A percentile compares a stretch with the other conserved stretches of the same genome.
Conservation (phyloP, 257 asterid genomes). For the Lavandula angustifolia region DNA sequence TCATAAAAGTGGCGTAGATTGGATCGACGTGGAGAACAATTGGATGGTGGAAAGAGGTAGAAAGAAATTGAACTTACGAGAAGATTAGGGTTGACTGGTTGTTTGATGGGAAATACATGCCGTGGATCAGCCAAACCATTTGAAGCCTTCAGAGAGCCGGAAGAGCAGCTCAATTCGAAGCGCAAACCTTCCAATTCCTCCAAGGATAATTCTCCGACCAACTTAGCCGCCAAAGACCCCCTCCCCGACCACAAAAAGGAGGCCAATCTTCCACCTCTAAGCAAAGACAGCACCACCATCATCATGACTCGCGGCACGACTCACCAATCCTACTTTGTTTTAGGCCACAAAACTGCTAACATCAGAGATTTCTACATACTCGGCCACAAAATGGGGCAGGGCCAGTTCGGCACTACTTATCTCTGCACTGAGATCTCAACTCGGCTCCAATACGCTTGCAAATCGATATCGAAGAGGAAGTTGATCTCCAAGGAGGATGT, state of each 20-base stretch:
- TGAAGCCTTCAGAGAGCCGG: conserved; percentile 60
- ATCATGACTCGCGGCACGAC: conserved; percentile 59
- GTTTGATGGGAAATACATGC: conserved; percentile 99
- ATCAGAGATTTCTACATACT: conserved; percentile 74
- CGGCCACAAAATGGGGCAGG: conserved; percentile 90
- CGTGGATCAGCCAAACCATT: conserved; percentile 72
- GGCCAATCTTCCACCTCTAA: conserved; percentile 43
- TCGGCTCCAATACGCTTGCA: conserved; percentile 78
- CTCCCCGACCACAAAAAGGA: conserved; percentile 42
- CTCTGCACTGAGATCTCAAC: conserved; percentile 68
- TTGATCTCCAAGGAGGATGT: conserved; percentile 85
- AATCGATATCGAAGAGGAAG: conserved; percentile 90
- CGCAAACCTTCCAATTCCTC: conserved; percentile 47
- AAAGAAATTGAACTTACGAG: too few species aligned
- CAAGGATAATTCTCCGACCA: conserved; percentile 43
- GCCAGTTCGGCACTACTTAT: conserved; percentile 88
- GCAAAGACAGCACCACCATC: conserved; percentile 48
- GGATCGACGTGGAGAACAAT: too few species aligned
- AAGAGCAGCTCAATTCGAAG: conserved; percentile 54
- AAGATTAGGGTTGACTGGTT: conserved; percentile 10
- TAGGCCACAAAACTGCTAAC: conserved; percentile 79
- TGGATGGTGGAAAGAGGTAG: too few species aligned
- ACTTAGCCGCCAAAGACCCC: conserved; percentile 47
- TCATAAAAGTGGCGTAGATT: too few species aligned
- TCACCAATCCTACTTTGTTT: conserved; percentile 68